Base-by-base conservation (phyloP, 106 monocot species). In the Dioscorea alata region DNA sequence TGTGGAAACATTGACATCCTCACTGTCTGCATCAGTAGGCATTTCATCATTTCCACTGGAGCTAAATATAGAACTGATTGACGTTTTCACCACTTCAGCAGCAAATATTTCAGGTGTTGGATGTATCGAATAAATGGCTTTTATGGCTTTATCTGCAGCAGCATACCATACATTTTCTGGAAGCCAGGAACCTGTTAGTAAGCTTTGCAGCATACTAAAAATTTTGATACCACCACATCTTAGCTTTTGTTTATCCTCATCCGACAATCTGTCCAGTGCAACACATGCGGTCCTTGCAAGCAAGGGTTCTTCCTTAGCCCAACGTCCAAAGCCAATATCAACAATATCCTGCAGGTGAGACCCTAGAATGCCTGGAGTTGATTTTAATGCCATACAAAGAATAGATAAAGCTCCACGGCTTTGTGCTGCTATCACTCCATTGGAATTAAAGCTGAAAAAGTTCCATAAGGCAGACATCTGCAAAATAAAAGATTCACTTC, bases 241-340 rank as follows among this genome's bases (percentile, higher is more conserved):
- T n/a, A 93, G 61, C 61, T 85, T 90, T 48, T 83, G 80, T 73
- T 81, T 99, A 28, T 99, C 97, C 75, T 92, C 97, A 12, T 80
- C 67, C 42, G 97, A 83, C 60, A 99, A 60, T 73, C 85, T 90
- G 78, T 93, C 90, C 61, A 99, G 81, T 53, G 92, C 90, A 67
- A 84, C 33, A 59, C 97, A 99, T 32, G 97, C 97, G 52, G 87
- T 90, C 83, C 92, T 84, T 24, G 92, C 97, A 71, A 99, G 92
- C 54, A 99, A 77, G 54, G 90, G 89, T 23, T 99, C 97, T 79
- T 90, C 92, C 79, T 87, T 88, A 58, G 97, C 81, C 97, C 97
- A 85, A 18, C 87, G 77, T n/a, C 97, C 92, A 83, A 99, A 99
- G 50, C 97, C 97, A 75, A 99, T 99, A 67, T 99, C 97, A 71